phyloP scores from a whole-genome alignment of 2,329 filamentous ascomycete genomes.

The Raffaelea albimanens region DNA sequence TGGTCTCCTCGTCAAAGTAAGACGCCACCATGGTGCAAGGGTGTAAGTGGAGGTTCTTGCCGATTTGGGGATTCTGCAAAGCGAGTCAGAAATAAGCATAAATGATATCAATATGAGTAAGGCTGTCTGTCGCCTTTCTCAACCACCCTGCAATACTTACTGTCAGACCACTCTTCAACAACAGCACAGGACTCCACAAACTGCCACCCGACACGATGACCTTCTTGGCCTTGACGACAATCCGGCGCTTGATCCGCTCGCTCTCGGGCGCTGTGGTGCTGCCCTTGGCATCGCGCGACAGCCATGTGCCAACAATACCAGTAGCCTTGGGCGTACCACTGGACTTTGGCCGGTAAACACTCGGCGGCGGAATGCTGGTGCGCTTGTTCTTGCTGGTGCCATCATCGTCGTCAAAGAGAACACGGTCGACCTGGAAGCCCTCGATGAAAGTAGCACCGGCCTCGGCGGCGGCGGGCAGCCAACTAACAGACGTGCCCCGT shows the following conservation, averaged over 20 bases:
- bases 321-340: conserved; percentile 40
- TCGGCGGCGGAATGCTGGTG: conserved; percentile 1
- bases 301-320: conserved; percentile 69
- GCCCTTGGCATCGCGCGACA: conserved; percentile 55
- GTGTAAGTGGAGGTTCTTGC: conserved; percentile 73
- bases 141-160: conserved; percentile 34
- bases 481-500: conserved; percentile 67
- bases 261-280: conserved; percentile 39
- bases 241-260: conserved; percentile 42
- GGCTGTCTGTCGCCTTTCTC: background rate
- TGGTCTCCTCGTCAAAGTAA: conserved; percentile 59
- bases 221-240: conserved; percentile 69
- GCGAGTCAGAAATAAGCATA: conserved; percentile 18
- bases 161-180: conserved; percentile 68
- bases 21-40: conserved; percentile 53
- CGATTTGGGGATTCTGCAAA: conserved; percentile 64
- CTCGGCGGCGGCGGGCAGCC: conserved; percentile 67
- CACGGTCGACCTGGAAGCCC: conserved; percentile 62
- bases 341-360: background rate
- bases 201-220: conserved; percentile 72
- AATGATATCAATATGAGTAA: background rate
- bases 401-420: conserved; percentile 54
- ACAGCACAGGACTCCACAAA: conserved; percentile 65
- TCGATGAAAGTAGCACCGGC: conserved; percentile 77
- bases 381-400: conserved; percentile 15